These are phyloP conservation scores for Mortierella hygrophila DNA, from an alignment of 192 early-diverging fungal genomes.

Conservation along the genomic window DNA sequence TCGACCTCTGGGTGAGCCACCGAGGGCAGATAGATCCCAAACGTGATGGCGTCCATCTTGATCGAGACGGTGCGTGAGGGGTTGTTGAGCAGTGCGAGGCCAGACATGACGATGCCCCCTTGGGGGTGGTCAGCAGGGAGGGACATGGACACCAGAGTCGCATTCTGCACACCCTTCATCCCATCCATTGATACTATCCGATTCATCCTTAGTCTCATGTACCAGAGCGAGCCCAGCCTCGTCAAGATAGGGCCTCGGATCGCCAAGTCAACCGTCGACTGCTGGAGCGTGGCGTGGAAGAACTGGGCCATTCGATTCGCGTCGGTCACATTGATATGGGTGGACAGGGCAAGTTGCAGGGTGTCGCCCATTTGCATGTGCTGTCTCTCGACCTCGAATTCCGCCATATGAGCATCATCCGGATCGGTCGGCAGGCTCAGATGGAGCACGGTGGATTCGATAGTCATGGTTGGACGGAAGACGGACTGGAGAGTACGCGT, in stretches of 20 bases:
- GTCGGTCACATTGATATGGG: conserved; percentile 38
- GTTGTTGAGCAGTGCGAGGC: conserved; percentile 37
- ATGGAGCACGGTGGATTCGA: conserved; percentile 21
- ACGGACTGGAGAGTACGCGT: conserved; percentile 10
- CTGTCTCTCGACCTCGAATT: conserved; percentile 36
- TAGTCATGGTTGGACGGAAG: conserved; percentile 33
- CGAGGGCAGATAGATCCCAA: conserved; percentile 46
- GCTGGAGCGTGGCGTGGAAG: conserved; percentile 20
- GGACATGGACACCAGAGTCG: conserved; percentile 30
- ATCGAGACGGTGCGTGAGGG: conserved; percentile 35
- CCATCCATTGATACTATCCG: conserved; percentile 28
- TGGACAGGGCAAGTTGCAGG: conserved; percentile 25
- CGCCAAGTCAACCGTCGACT: conserved; percentile 23
- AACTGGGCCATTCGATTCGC: conserved; percentile 46
- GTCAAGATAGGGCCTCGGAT: conserved; percentile 34
- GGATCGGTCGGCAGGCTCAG: conserved; percentile 12
- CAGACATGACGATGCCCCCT: conserved; percentile 46
- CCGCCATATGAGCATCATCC: conserved; percentile 29
- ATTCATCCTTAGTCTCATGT: conserved; percentile 32
- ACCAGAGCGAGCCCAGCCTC: conserved; percentile 36
- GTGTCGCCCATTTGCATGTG: conserved; percentile 30
- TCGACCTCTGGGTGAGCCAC: conserved; percentile 33
- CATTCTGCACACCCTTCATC: conserved; percentile 39
- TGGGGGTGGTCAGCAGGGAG: conserved; percentile 36
- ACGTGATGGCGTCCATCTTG: conserved; percentile 30